A percentile compares a stretch with the other conserved stretches of the same genome.
These are phyloP conservation scores for Rubroshorea leprosula DNA, from an alignment of 345 rosid species.

Conservation along the genomic window DNA sequence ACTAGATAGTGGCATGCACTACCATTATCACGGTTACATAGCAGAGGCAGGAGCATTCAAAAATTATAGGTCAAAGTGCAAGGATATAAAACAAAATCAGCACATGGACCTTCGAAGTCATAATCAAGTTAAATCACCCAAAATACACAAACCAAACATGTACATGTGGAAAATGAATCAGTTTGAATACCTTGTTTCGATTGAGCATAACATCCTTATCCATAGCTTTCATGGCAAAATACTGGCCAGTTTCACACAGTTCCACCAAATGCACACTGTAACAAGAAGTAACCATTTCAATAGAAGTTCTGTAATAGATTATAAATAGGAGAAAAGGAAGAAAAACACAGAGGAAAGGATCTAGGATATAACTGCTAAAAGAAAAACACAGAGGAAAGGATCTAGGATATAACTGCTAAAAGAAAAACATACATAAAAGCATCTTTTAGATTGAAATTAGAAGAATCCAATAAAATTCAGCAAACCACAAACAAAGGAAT, in stretches of 20 bases:
- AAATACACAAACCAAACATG: no score
- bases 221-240: conserved; percentile 96
- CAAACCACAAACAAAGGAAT: not conserved
- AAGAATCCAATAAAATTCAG: not conserved
- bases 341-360: not conserved
- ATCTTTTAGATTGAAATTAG: not conserved
- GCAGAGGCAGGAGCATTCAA: no score
- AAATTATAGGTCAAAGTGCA: no score
- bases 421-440: not conserved
- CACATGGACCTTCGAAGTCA: no score
- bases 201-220: conserved; percentile 87
- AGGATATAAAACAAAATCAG: not conserved
- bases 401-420: not conserved
- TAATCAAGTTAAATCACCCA: not conserved
- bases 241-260: conserved; percentile 58
- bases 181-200: conserved; percentile 64
- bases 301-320: not conserved
- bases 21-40: no score
- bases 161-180: not conserved
- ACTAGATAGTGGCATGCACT: no score
- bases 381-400: not conserved
- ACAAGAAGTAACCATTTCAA: not conserved
- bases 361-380: not conserved
- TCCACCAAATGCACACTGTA: conserved; percentile 90
- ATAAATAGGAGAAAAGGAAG: no score